phyloP scores from a whole-genome alignment of 768 basidiomycete genomes.

The Cyclocybe cylindracea region DNA sequence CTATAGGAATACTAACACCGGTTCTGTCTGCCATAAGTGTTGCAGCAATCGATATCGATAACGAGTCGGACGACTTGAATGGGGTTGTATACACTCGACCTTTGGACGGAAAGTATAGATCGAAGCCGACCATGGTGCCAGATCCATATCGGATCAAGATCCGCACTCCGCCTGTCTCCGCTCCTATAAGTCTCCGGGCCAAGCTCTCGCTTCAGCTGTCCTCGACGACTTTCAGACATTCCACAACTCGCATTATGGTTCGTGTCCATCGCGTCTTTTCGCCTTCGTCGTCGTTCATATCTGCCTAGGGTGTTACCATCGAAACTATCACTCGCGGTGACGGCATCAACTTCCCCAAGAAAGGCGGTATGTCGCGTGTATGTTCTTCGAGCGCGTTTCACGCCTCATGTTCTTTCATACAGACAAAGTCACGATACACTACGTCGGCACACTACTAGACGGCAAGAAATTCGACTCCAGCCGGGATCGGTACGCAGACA shows the following conservation, averaged over 20 bases:
- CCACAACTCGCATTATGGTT: too few relatives aligned
- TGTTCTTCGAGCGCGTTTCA: background rate
- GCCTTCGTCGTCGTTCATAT: too few relatives aligned
- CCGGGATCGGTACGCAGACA: conserved; percentile 58
- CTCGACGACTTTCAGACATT: too few relatives aligned
- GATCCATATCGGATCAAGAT: conserved; percentile 70
- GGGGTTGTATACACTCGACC: too few relatives aligned
- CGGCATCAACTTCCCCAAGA: conserved; percentile 61
- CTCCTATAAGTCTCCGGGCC: conserved; percentile 42
- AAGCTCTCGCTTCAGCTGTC: too few relatives aligned
- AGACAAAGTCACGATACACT: conserved; percentile 80
- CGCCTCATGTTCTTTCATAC: conserved; percentile 23
- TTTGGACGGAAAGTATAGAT: conserved; percentile 7
- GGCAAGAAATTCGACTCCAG: conserved; percentile 77
- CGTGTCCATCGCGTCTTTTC: too few relatives aligned
- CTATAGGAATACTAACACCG: too few relatives aligned
- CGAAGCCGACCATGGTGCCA: conserved; percentile 35
- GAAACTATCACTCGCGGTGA: conserved; percentile 62
- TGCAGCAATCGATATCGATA: conserved; percentile 8
- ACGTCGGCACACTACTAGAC: conserved; percentile 68
- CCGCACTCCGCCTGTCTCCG: conserved; percentile 59
- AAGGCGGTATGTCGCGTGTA: conserved; percentile 57
- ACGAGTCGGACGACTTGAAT: background rate
- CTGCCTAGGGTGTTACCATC: conserved; percentile 67
- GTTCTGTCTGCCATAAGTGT: background rate